Conservation (phyloP, 768 basidiomycete species). For the Pleurotus tuber-regium region DNA sequence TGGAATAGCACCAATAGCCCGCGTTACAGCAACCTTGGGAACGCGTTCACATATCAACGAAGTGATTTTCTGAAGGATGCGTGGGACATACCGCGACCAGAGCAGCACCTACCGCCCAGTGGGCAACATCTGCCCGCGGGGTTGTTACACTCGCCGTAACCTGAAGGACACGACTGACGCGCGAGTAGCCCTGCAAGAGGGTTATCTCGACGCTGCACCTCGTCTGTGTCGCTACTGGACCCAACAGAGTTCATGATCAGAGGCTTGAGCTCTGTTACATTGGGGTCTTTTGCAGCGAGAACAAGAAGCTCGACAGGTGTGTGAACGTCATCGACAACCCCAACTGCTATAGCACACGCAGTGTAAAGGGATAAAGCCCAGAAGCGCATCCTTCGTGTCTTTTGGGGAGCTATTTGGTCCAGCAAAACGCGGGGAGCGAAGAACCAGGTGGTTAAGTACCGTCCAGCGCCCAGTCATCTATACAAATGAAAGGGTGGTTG, state of each 20-base stretch:
- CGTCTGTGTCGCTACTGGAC: neutral
- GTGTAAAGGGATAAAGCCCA: neutral
- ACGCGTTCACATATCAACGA: neutral
- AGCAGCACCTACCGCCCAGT: conserved; percentile 5
- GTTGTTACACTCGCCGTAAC: neutral
- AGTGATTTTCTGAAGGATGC: neutral
- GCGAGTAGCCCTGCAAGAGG: neutral
- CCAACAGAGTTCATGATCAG: neutral
- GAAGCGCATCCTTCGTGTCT: no score
- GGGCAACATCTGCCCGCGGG: conserved; percentile 5
- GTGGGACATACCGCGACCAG: neutral
- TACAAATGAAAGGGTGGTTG: no score
- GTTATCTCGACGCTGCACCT: neutral
- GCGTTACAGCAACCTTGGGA: neutral
- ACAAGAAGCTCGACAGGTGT: neutral
- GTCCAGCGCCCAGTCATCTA: no score
- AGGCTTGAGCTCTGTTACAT: neutral
- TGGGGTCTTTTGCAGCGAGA: neutral
- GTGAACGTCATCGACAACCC: neutral
- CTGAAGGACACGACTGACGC: conserved; percentile 4
- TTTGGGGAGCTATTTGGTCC: no score
- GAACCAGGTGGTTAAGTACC: no score
- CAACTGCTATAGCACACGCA: neutral
- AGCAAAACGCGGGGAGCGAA: no score
- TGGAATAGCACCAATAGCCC: neutral